Evolutionary conservation across 352 stramenopile genomes (phyloP), one percentile per base, ranked within the genome.

Genomic region (Phytophthora nicotianae): DNA sequence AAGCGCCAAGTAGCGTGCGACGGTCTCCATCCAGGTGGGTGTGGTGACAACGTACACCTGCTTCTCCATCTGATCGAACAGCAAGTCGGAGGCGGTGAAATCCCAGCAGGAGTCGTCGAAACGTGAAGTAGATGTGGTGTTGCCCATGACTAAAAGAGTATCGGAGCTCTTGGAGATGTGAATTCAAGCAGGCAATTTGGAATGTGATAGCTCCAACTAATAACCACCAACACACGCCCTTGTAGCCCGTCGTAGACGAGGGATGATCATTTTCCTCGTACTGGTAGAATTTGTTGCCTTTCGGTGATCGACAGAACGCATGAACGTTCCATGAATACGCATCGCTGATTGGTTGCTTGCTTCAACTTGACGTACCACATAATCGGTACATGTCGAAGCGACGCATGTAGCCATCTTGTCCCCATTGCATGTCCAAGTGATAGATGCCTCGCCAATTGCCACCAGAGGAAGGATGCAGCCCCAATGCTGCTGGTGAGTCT

Each of bases 91-190:
- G 21, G 50, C 14, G 19, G 59, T 55, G 45, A 68, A 61, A 14
- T 51, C 37, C 35, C 29, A 49, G 10, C 24, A 14, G 24, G 48
- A 56, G 32, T 33, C 20, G 16, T 43, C 26, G n/a, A 57, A 41
- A 23, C 40, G 51, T 29, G 54, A 33, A 11, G 57, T 74, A 21
- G 72, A 89, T 21, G 64, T 40, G 20, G 73, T 65, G 72, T 83
- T 85, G 67, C 76, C 74, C 77, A 88, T 89, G 42, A 23, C 62
- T 52, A 5, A 48, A 10, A 1, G 58, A 32, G 10, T 47, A 37
- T 53, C 62, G n/a, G 21, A 42, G 19, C 29, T 42, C 24, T 49
- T 61, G 32, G 38, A 50, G 43, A 7, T 50, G 20, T 70, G 50
- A 5, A 41, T 19, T 50, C 10, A 32, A 65, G 17, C 10, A 59